A percentile compares a stretch with the other conserved stretches of the same genome.
phyloP scores from a whole-genome alignment of 2,329 filamentous ascomycete species.

The Colletotrichum acutatum region DNA sequence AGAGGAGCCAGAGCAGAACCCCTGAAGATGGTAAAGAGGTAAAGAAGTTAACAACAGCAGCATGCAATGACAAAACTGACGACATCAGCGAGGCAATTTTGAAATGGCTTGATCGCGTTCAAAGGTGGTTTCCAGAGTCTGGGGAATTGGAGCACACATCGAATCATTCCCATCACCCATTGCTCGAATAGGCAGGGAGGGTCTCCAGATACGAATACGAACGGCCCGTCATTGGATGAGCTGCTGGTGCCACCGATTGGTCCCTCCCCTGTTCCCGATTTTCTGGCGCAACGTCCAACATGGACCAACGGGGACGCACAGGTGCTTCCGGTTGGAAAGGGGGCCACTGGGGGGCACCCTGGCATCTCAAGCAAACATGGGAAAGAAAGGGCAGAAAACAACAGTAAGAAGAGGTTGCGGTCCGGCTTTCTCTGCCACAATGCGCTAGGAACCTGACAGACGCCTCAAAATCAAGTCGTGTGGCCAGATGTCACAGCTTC shows the following conservation, averaged over 20 bases:
- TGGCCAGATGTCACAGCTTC: slow-evolving; percentile 22
- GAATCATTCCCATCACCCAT: slow-evolving; percentile 29
- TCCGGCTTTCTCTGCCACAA: not conserved
- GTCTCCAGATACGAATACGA: slow-evolving; percentile 36
- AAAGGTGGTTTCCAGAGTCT: slow-evolving; percentile 23
- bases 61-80: slow-evolving; percentile 4
- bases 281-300: slow-evolving; percentile 24
- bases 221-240: slow-evolving; percentile 26
- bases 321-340: not conserved
- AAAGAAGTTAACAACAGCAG: not conserved
- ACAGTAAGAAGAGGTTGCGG: not conserved
- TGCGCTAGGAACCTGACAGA: slow-evolving; percentile 1
- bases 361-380: not conserved
- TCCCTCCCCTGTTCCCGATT: slow-evolving; percentile 19
- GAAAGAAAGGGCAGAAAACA: not conserved
- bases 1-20: not conserved
- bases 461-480: not conserved
- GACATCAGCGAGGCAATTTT: slow-evolving; percentile 17
- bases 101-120: slow-evolving; percentile 28
- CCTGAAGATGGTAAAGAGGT: not conserved
- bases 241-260: slow-evolving; percentile 19
- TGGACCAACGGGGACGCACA: not conserved
- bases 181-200: slow-evolving; percentile 25
- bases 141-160: slow-evolving; percentile 19
- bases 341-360: not conserved